A percentile compares a stretch with the other conserved stretches of the same genome.
These are phyloP conservation scores for Neurospora intermedia DNA, from an alignment of 495 filamentous ascomycete species.

Conservation along the genomic window DNA sequence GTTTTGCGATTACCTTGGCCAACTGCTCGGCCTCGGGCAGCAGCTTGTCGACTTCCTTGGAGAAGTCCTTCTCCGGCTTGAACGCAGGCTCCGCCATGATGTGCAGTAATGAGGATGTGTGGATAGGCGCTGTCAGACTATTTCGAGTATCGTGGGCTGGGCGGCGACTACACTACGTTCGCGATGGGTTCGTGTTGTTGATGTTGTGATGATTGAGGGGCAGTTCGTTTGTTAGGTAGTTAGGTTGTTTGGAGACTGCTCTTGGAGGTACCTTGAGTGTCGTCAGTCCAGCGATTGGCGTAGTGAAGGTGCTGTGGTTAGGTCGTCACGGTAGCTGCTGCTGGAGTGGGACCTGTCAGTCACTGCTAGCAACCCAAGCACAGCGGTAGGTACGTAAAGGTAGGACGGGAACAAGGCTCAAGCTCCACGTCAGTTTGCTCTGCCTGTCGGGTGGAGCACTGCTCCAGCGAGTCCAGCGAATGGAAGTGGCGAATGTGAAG, in stretches of 20 bases:
- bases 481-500: neutral
- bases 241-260: neutral
- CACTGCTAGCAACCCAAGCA: neutral
- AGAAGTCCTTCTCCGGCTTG: constrained; percentile 63
- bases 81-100: constrained; percentile 39
- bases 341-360: neutral
- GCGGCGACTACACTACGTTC: neutral
- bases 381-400: neutral
- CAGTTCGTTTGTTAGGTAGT: neutral
- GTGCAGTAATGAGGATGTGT: neutral
- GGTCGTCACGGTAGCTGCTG: neutral
- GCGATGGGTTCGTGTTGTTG: neutral
- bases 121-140: neutral
- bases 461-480: neutral
- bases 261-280: neutral
- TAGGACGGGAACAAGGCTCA: constrained; percentile 1
- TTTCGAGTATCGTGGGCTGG: neutral
- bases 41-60: constrained; percentile 83
- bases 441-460: constrained; percentile 6
- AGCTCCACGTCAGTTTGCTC: constrained; percentile 15
- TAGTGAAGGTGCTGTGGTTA: neutral
- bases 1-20: constrained; percentile 56
- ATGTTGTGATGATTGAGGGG: neutral
- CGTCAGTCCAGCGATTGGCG: neutral
- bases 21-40: constrained; percentile 81